These are phyloP conservation scores for Hydnomerulius pinastri DNA, from an alignment of 768 basidiomycete genomes.

Conservation along the genomic window DNA sequence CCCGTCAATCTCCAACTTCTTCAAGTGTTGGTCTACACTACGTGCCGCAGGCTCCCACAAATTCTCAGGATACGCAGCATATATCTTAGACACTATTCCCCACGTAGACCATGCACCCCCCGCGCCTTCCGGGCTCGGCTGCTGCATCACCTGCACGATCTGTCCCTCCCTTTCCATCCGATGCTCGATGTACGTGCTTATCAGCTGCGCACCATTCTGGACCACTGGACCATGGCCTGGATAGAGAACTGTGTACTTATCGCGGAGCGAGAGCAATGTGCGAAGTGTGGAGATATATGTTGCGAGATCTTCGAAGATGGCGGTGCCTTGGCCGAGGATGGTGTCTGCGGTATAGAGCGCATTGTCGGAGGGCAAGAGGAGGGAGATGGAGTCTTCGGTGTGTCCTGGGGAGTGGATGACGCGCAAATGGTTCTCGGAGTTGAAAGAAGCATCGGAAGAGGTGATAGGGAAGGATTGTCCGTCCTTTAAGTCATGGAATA, in stretches of 20 bases:
- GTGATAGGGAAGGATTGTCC: conserved; percentile 50
- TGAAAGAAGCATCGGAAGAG: not conserved
- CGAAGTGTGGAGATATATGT: conserved; percentile 68
- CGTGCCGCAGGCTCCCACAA: conserved; percentile 75
- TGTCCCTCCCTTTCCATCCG: conserved; percentile 80
- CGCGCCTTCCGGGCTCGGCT: conserved; percentile 29
- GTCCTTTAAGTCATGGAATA: conserved; percentile 62
- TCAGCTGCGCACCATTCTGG: conserved; percentile 55
- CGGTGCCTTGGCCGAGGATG: conserved; percentile 86
- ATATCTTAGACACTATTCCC: conserved; percentile 65
- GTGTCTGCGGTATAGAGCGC: conserved; percentile 91
- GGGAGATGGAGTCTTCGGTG: conserved; percentile 80
- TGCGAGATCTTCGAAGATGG: conserved; percentile 84
- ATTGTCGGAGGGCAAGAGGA: conserved; percentile 67
- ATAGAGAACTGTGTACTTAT: conserved; percentile 61
- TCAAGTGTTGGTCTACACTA: conserved; percentile 68
- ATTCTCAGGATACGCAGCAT: conserved; percentile 68
- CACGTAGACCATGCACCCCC: conserved; percentile 56
- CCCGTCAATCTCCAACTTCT: conserved; percentile 70
- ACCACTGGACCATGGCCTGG: conserved; percentile 90
- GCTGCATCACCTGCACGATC: conserved; percentile 56
- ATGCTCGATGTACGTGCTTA: conserved; percentile 77
- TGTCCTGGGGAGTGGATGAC: conserved; percentile 91
- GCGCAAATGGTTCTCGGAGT: conserved; percentile 38
- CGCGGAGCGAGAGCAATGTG: conserved; percentile 47